These are phyloP conservation scores for Sphaerulina musiva DNA, from an alignment of 2,329 filamentous ascomycete genomes.

Conservation along the genomic window DNA sequence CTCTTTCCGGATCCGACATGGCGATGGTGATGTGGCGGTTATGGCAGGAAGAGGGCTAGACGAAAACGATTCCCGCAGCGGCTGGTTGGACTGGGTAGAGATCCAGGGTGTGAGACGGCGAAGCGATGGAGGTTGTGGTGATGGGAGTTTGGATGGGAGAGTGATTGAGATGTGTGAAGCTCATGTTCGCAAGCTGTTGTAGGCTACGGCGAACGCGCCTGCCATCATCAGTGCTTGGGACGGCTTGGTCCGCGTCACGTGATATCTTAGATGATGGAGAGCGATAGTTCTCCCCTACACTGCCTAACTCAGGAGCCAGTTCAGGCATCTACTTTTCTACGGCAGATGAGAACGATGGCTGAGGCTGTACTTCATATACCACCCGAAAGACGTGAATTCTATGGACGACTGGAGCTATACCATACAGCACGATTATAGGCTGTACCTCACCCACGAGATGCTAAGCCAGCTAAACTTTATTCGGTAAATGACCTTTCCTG, in stretches of 20 bases:
- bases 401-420: too few species aligned
- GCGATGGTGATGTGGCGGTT: neutral
- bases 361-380: neutral
- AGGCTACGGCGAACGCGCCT: neutral
- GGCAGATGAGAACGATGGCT: neutral
- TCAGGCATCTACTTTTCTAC: too few species aligned
- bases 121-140: neutral
- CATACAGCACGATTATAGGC: too few species aligned
- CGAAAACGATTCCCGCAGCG: too few species aligned
- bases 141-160: neutral
- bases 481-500: conserved; percentile 1
- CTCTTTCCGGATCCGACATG: conserved; percentile 44
- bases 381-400: neutral
- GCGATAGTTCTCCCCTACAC: too few species aligned
- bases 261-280: neutral
- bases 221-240: neutral
- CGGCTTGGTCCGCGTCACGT: neutral
- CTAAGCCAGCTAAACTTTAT: too few species aligned
- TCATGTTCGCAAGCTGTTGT: neutral
- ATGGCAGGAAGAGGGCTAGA: too few species aligned
- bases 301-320: too few species aligned
- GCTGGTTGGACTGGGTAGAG: too few species aligned
- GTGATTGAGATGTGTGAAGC: neutral
- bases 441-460: neutral
- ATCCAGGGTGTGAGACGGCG: too few species aligned